Evolutionary conservation across 2,329 filamentous ascomycete species (phyloP).

Genomic region (Penicillium sp.): DNA sequence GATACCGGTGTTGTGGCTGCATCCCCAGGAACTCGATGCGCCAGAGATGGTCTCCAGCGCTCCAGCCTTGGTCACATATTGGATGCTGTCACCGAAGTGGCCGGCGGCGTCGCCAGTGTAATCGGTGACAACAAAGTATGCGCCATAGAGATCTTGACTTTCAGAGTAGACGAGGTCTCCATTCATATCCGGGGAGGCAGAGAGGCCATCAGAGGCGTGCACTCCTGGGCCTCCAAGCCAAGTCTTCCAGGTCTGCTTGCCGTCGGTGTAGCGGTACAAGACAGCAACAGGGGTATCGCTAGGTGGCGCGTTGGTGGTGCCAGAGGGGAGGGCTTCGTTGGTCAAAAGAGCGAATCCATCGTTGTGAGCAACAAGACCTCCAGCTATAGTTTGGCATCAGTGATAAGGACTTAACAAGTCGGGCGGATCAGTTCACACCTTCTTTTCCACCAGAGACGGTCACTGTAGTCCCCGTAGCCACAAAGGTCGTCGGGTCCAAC

Average conservation of each 20-base stretch:
- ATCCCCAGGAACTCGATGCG: constrained; percentile 61
- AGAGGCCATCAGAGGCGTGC: constrained; percentile 48
- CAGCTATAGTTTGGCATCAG: constrained; percentile 40
- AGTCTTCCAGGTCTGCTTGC: constrained; percentile 60
- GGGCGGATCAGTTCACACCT: constrained; percentile 24
- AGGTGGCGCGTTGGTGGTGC: constrained; percentile 52
- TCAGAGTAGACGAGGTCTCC: constrained; percentile 64
- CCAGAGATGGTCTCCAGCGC: constrained; percentile 54
- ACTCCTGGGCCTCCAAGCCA: constrained; percentile 61
- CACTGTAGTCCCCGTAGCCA: constrained; percentile 54
- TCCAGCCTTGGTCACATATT: constrained; percentile 54
- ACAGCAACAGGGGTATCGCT: constrained; percentile 55
- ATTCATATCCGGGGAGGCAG: constrained; percentile 61
- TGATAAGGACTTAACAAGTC: not conserved
- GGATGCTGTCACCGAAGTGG: constrained; percentile 61
- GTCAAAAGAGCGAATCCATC: constrained; percentile 66
- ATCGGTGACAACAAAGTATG: constrained; percentile 63
- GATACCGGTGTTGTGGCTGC: constrained; percentile 67
- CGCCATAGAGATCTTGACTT: constrained; percentile 58
- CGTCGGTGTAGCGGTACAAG: constrained; percentile 61
- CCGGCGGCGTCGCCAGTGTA: constrained; percentile 58
- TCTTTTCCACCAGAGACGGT: constrained; percentile 59
- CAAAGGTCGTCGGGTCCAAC: constrained; percentile 58
- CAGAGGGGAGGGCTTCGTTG: constrained; percentile 57
- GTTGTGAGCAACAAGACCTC: constrained; percentile 63